Evolutionary conservation across 305 asterid species (phyloP).

Genomic region (Rubia occidens): DNA sequence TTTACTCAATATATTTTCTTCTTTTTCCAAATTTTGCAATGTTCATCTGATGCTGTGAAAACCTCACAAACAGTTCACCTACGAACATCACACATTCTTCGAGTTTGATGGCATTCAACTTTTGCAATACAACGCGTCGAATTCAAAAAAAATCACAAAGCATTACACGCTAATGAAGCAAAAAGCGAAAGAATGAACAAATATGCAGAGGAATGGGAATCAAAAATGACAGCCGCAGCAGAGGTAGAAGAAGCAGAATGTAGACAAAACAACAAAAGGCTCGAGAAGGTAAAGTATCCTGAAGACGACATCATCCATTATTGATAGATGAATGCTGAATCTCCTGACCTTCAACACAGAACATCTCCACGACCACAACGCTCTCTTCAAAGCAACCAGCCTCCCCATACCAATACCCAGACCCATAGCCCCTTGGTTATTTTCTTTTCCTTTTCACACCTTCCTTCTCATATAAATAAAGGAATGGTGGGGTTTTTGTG

Average conservation of each 20-base stretch:
- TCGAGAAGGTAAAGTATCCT: constrained; percentile 57
- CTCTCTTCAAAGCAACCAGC: constrained; percentile 23
- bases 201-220: not conserved
- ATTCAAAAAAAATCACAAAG: not conserved
- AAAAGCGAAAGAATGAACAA: not conserved
- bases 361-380: constrained; percentile 20
- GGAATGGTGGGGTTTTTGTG: constrained; percentile 1
- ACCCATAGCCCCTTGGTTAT: not conserved
- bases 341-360: constrained; percentile 23
- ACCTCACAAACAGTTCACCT: not conserved
- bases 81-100: not conserved
- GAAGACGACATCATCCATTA: constrained; percentile 54
- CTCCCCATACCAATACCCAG: constrained; percentile 8
- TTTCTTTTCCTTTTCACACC: not conserved
- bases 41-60: no score
- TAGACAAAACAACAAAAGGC: constrained; percentile 46
- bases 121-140: not conserved
- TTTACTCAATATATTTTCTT: no score
- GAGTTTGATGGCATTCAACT: not conserved
- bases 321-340: constrained; percentile 20
- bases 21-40: no score
- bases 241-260: constrained; percentile 66
- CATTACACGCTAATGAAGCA: not conserved
- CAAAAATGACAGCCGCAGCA: constrained; percentile 79
- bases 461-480: not conserved